Conservation (phyloP, 106 monocot species). For the Dendrobium officinale region DNA sequence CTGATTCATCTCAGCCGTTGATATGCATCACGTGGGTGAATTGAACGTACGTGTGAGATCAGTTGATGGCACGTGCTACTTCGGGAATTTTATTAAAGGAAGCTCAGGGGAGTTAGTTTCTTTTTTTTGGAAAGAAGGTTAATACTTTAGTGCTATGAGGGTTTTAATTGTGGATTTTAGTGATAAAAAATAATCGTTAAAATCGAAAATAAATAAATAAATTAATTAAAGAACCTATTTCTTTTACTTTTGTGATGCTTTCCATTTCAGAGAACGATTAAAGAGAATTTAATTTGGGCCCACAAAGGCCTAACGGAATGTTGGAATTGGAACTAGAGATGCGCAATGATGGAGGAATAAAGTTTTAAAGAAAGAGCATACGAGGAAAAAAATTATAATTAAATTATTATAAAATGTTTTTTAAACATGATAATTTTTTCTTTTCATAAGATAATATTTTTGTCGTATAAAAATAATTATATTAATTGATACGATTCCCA, state of each 20-base stretch:
- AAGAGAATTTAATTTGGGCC: neutral
- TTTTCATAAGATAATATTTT: no score
- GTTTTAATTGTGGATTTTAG: neutral
- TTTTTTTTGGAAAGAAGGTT: neutral
- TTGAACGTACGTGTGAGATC: neutral
- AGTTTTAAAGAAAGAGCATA: no score
- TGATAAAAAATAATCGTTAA: neutral
- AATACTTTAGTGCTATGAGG: neutral
- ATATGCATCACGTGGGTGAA: constrained; percentile 1
- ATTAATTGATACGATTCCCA: no score
- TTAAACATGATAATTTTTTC: no score
- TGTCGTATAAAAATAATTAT: no score
- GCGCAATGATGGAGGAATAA: no score
- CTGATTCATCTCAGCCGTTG: neutral
- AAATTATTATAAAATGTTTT: no score
- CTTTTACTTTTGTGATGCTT: neutral
- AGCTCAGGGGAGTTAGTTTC: neutral
- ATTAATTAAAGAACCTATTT: neutral
- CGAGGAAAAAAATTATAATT: no score
- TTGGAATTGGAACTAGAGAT: neutral
- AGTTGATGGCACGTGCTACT: neutral
- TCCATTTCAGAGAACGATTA: no score
- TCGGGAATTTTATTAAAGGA: neutral
- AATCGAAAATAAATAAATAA: neutral
- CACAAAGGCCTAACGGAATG: neutral